phyloP scores from a whole-genome alignment of 2,329 filamentous ascomycete species.

The Colletotrichum sp. region DNA sequence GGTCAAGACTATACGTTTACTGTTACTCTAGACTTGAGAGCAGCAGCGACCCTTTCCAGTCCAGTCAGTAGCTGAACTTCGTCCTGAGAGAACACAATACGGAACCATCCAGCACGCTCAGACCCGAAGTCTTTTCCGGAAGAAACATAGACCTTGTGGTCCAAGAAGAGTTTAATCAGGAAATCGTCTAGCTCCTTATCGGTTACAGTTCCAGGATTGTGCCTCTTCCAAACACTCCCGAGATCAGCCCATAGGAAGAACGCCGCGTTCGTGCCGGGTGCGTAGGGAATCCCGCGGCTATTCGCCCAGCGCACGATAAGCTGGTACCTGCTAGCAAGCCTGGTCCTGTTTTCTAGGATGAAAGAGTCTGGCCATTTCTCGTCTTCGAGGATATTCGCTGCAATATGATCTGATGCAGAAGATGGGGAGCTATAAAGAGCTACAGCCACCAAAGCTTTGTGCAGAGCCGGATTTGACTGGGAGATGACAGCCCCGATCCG shows the following conservation, averaged over 20 bases:
- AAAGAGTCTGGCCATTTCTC: slow-evolving; percentile 42
- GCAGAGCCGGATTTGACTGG: slow-evolving; percentile 26
- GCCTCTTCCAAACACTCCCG: slow-evolving; percentile 56
- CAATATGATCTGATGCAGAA: not conserved
- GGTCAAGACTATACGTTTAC: not conserved
- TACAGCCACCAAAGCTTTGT: not conserved
- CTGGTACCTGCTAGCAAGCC: slow-evolving; percentile 42
- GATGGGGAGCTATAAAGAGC: slow-evolving; percentile 7
- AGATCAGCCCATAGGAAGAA: slow-evolving; percentile 63
- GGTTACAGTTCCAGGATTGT: slow-evolving; percentile 80
- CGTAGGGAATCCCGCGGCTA: slow-evolving; percentile 47
- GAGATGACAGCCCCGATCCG: slow-evolving; percentile 38
- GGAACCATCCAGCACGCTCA: slow-evolving; percentile 41
- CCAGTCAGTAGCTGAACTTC: slow-evolving; percentile 32
- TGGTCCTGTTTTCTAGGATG: slow-evolving; percentile 44
- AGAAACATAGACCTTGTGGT: slow-evolving; percentile 37
- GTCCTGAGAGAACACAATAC: slow-evolving; percentile 42
- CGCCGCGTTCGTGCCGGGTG: slow-evolving; percentile 52
- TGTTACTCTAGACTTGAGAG: not conserved
- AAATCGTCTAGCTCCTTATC: slow-evolving; percentile 54
- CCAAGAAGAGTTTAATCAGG: slow-evolving; percentile 24
- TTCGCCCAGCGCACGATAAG: slow-evolving; percentile 40
- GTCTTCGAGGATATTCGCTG: slow-evolving; percentile 16
- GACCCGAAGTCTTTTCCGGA: slow-evolving; percentile 40
- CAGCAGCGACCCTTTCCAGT: not conserved